These are phyloP conservation scores for Margaritispora aquatica DNA, from an alignment of 495 filamentous ascomycete species.

Conservation along the genomic window DNA sequence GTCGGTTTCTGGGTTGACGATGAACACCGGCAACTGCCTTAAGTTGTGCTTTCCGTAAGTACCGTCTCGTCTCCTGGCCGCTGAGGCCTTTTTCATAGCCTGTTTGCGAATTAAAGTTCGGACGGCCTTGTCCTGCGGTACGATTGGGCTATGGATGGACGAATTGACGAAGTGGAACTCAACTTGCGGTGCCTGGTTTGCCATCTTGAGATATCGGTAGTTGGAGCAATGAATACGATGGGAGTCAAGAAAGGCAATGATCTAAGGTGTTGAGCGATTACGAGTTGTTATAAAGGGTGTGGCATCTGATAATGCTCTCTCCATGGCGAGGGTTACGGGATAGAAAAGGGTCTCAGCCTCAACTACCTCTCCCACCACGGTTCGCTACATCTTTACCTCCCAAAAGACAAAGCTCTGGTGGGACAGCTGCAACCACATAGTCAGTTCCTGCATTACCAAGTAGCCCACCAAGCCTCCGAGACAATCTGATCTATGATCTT, in stretches of 20 bases:
- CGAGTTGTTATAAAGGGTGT: not conserved
- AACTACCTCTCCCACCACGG: not conserved
- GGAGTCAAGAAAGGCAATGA: not conserved
- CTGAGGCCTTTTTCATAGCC: constrained; percentile 32
- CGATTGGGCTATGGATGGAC: constrained; percentile 17
- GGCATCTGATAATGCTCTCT: not conserved
- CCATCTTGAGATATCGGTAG: not conserved
- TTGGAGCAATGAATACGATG: not conserved
- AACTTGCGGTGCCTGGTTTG: not conserved
- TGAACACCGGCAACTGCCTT: constrained; percentile 25
- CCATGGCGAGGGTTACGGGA: not conserved
- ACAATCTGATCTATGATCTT: not conserved
- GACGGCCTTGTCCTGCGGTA: constrained; percentile 21
- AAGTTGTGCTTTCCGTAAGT: constrained; percentile 29
- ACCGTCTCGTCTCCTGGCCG: constrained; percentile 22
- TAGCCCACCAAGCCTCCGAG: not conserved
- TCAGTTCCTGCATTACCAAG: not conserved
- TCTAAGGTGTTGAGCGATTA: not conserved
- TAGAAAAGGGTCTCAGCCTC: not conserved
- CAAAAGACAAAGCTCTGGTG: not conserved
- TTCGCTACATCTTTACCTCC: not conserved
- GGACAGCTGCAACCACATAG: not conserved
- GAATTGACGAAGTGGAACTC: constrained; percentile 27
- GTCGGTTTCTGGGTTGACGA: constrained; percentile 1
- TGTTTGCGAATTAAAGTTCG: constrained; percentile 30